Evolutionary conservation across 805 yeast species (phyloP).

Genomic region (Babjeviella inositovora): DNA sequence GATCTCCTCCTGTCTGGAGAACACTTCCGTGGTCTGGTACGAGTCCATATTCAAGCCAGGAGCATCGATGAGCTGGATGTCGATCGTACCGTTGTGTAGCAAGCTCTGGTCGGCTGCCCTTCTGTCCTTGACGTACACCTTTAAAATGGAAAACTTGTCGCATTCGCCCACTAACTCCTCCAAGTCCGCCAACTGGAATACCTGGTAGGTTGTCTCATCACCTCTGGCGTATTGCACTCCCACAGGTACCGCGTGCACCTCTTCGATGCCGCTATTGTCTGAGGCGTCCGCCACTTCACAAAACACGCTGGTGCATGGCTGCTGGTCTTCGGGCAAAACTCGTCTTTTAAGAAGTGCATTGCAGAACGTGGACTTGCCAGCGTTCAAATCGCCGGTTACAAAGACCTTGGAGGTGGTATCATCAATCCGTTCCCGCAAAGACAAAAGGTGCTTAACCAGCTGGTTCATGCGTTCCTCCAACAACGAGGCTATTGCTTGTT

Average conservation of each 20-base stretch:
- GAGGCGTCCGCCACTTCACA: conserved; percentile 85
- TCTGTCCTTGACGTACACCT: conserved; percentile 69
- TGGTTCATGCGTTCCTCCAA: conserved; percentile 53
- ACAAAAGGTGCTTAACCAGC: conserved; percentile 48
- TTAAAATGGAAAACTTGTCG: conserved; percentile 56
- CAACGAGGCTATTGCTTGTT: conserved; percentile 49
- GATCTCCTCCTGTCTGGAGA: conserved; percentile 92
- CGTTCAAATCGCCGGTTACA: conserved; percentile 91
- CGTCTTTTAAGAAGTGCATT: conserved; percentile 71
- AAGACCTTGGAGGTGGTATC: conserved; percentile 89
- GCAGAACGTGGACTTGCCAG: conserved; percentile 94
- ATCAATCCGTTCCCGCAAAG: conserved; percentile 70
- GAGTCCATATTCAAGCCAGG: conserved; percentile 94
- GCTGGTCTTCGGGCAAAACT: conserved; percentile 88
- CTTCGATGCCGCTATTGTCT: conserved; percentile 63
- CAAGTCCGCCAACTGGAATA: conserved; percentile 34
- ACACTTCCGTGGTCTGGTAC: conserved; percentile 86
- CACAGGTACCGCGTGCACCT: conserved; percentile 79
- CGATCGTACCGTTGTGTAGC: conserved; percentile 79
- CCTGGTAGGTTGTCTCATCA: conserved; percentile 53
- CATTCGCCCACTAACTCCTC: conserved; percentile 59
- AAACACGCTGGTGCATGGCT: conserved; percentile 93
- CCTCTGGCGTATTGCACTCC: conserved; percentile 29
- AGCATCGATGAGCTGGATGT: conserved; percentile 86
- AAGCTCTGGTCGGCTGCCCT: conserved; percentile 55